Base-by-base conservation (phyloP, 129 eudicot species). In the Sambucus nigra region DNA sequence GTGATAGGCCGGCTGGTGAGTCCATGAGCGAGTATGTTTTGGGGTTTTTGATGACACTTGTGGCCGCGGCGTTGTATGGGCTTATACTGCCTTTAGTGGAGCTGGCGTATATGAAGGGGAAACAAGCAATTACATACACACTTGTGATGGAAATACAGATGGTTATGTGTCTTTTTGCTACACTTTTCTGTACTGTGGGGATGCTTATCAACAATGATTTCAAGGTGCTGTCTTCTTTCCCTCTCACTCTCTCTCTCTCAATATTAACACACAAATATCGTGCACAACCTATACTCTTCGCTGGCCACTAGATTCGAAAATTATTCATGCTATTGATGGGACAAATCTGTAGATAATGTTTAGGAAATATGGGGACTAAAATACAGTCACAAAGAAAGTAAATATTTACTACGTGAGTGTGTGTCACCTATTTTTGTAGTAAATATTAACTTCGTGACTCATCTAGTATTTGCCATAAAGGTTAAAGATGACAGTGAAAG, bases 101-200 rank as follows among this genome's bases (percentile, higher is more conserved):
- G 44, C 46, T 77, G 21, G 48, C 59, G 21, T 82, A 77, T 55
- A 57, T 35, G 7, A 69, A 69, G 55, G 74, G 81, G 0, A 74
- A 67, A 23, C 78, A 71, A 29, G 55, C 55, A 19, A 52, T 82
- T 12, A 66, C 79, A 14, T 77, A 70, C 50, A 65, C 81, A 0
- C 38, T 82, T 64, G 85, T 82, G 25, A 21, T 82, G 79, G 91
- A 82, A 62, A 53, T 82, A 51, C 84, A 82, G 64, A 15, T 68
- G 47, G 72, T 82, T 3, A 66, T 77, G 76, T 70, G 76, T 47
- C 58, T 82, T 21, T 63, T 69, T 47, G 78, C 91, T 14, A 73
- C 91, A 2, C 54, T 53, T 5, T 53, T 77, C 28, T 81, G 89
- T 49, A 17, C 52, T 4, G 19, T 77, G 0, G 85, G 84, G 14